These are phyloP conservation scores for Acer campestre DNA, from an alignment of 345 rosid genomes.

Conservation along the genomic window DNA sequence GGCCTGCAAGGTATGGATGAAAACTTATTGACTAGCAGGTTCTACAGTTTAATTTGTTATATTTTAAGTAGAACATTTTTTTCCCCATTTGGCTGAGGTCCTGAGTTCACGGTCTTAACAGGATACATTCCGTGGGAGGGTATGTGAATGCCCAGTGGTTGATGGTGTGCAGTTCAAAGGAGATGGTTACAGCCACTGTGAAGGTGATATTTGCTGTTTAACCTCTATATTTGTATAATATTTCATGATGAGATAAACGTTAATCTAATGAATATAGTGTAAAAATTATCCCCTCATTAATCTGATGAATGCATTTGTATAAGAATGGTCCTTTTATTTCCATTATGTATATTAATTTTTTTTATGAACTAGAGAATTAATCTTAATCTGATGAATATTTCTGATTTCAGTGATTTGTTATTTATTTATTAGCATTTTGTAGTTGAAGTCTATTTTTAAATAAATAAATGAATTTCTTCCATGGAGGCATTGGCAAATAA, in stretches of 20 bases:
- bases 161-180: slow-evolving; percentile 96
- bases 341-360: neutral
- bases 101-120: slow-evolving; percentile 27
- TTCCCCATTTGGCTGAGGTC: neutral
- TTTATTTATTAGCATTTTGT: neutral
- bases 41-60: neutral
- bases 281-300: neutral
- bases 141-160: slow-evolving; percentile 88
- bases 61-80: neutral
- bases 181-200: slow-evolving; percentile 94
- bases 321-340: neutral
- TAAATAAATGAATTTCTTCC: neutral
- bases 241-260: neutral
- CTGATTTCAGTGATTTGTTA: neutral
- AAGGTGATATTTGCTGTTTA: slow-evolving; percentile 51
- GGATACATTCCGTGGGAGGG: slow-evolving; percentile 98
- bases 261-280: neutral
- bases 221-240: neutral
- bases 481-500: neutral
- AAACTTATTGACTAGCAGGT: slow-evolving; percentile 12
- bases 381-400: neutral
- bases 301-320: neutral
- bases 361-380: neutral
- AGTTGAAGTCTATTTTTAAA: slow-evolving; percentile 2
- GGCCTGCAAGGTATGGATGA: slow-evolving; percentile 81